Evolutionary conservation across 2,329 filamentous ascomycete genomes (phyloP).

Genomic region (Paecilomyces sp.): DNA sequence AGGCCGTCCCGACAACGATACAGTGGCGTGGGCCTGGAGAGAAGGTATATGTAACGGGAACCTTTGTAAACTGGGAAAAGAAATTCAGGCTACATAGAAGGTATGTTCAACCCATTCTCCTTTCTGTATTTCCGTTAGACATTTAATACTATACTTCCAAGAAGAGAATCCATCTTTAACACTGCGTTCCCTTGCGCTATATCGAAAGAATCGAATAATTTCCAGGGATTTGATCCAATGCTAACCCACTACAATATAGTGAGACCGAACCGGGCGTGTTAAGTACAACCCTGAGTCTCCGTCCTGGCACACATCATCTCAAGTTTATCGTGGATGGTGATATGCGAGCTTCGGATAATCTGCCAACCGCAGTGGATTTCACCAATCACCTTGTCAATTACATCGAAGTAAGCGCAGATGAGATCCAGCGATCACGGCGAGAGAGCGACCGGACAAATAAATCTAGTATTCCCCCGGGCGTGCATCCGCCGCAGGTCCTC

Average conservation of each 20-base stretch:
- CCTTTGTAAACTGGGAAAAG: constrained; percentile 94
- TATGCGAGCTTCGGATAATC: constrained; percentile 78
- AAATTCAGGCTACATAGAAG: constrained; percentile 82
- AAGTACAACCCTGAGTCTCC: constrained; percentile 71
- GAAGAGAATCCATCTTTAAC: constrained; percentile 1
- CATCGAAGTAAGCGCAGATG: constrained; percentile 80
- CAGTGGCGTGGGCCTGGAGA: constrained; percentile 80
- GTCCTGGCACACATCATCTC: constrained; percentile 91
- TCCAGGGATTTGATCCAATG: constrained; percentile 3
- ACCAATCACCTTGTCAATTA: constrained; percentile 98
- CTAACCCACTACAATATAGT: constrained; percentile 16
- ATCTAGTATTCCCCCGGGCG: constrained; percentile 27
- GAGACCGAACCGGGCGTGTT: constrained; percentile 52
- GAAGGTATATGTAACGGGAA: constrained; percentile 93
- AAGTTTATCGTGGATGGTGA: constrained; percentile 93
- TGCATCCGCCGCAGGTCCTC: constrained; percentile 38
- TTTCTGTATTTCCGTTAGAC: not conserved
- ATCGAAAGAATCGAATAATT: not conserved
- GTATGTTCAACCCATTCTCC: constrained; percentile 49
- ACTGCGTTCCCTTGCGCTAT: not conserved
- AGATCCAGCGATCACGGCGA: constrained; percentile 38
- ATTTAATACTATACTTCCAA: not conserved
- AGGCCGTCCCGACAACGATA: constrained; percentile 74
- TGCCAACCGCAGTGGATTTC: constrained; percentile 94
- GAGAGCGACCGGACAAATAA: constrained; percentile 28